A percentile compares a stretch with the other conserved stretches of the same genome.
These are phyloP conservation scores for Mimosa pudica DNA, from an alignment of 306 rosid species.

Conservation along the genomic window DNA sequence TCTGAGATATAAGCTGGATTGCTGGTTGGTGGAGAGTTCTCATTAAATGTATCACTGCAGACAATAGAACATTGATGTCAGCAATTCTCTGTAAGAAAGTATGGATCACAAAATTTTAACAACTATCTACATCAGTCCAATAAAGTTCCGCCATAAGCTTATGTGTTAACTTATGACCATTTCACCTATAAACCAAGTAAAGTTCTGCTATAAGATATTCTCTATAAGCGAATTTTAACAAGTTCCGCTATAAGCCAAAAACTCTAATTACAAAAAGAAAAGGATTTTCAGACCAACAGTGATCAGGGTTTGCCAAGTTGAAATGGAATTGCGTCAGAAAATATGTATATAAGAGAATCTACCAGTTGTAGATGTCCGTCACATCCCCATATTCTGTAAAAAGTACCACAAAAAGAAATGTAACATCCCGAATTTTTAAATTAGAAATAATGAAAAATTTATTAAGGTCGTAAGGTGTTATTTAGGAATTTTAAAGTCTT, in stretches of 20 bases:
- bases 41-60: constrained; percentile 96
- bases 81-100: constrained; percentile 28
- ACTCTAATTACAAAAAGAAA: constrained; percentile 2
- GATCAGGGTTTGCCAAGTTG: constrained; percentile 5
- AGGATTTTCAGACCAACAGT: too few relatives aligned
- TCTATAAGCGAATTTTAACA: too few relatives aligned
- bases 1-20: constrained; percentile 73
- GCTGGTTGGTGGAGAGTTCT: constrained; percentile 84
- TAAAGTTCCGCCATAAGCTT: constrained; percentile 15
- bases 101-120: constrained; percentile 5
- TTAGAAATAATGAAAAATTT: too few relatives aligned
- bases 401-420: background rate
- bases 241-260: background rate
- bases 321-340: too few relatives aligned
- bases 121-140: constrained; percentile 8
- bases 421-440: too few relatives aligned
- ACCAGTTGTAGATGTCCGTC: constrained; percentile 94
- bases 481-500: too few relatives aligned
- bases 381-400: constrained; percentile 91
- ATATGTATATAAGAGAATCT: constrained; percentile 37
- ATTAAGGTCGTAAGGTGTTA: too few relatives aligned
- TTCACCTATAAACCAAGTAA: background rate
- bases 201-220: too few relatives aligned
- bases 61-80: constrained; percentile 31
- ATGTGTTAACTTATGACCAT: constrained; percentile 1